A percentile compares a stretch with the other conserved stretches of the same genome.
Conservation (phyloP, 352 stramenopile species). For the Peronospora tabacina region DNA sequence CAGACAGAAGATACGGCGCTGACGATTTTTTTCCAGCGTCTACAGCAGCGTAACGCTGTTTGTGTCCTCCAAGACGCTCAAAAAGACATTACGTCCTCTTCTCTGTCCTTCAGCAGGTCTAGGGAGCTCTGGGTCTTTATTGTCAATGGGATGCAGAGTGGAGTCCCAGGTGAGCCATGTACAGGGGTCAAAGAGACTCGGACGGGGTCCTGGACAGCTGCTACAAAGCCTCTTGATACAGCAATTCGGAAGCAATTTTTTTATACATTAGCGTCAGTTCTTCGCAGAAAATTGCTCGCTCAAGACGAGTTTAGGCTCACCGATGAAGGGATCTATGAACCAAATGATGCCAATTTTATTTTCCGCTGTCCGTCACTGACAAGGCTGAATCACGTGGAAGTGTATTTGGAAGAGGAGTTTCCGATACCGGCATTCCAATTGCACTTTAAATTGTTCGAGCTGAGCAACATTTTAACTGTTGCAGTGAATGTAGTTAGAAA, state of each 20-base stretch:
- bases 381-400: conserved; percentile 50
- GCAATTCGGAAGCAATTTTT: conserved; percentile 38
- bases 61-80: conserved; percentile 17
- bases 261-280: conserved; percentile 27
- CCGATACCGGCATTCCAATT: conserved; percentile 38
- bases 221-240: conserved; percentile 6
- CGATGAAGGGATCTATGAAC: conserved; percentile 31
- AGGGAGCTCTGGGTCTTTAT: conserved; percentile 48
- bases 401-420: conserved; percentile 53
- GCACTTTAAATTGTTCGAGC: conserved; percentile 41
- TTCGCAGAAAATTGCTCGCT: conserved; percentile 26
- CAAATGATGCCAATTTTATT: conserved; percentile 54
- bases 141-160: conserved; percentile 30
- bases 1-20: conserved; percentile 21
- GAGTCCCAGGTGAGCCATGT: conserved; percentile 25
- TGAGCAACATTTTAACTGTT: conserved; percentile 41
- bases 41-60: conserved; percentile 38
- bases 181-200: conserved; percentile 24
- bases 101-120: conserved; percentile 1
- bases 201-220: conserved; percentile 16
- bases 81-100: background rate
- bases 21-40: conserved; percentile 22
- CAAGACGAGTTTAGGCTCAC: conserved; percentile 39
- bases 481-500: conserved; percentile 38
- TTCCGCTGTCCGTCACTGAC: conserved; percentile 52